phyloP scores from a whole-genome alignment of 2,329 filamentous ascomycete genomes.

The Aspergillus spinulosporus region DNA sequence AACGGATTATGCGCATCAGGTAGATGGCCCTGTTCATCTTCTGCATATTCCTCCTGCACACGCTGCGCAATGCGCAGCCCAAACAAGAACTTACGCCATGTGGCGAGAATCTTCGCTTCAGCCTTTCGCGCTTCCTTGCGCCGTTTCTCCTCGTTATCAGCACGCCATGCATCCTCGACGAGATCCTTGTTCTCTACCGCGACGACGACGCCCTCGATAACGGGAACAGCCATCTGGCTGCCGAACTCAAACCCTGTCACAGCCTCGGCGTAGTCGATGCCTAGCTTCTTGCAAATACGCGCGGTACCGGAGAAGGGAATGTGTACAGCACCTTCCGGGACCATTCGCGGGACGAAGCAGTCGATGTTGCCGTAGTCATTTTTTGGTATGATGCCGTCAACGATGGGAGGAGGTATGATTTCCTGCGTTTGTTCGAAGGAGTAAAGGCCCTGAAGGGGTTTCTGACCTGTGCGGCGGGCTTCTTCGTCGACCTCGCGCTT shows the following conservation, averaged over 20 bases:
- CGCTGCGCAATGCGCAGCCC: constrained; percentile 79
- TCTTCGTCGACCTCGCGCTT: constrained; percentile 87
- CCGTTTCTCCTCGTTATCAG: constrained; percentile 71
- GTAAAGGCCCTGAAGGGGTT: constrained; percentile 83
- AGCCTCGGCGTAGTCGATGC: constrained; percentile 88
- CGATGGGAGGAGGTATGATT: constrained; percentile 87
- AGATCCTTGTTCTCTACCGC: constrained; percentile 74
- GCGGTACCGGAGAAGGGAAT: constrained; percentile 75
- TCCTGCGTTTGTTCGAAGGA: constrained; percentile 84
- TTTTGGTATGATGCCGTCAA: constrained; percentile 83
- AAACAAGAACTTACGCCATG: constrained; percentile 86
- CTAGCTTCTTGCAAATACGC: constrained; percentile 77
- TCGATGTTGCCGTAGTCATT: constrained; percentile 97
- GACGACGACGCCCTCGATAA: constrained; percentile 86
- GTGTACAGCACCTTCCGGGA: constrained; percentile 80
- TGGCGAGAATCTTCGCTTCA: constrained; percentile 68
- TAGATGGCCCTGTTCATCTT: constrained; percentile 38
- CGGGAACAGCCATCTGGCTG: constrained; percentile 86
- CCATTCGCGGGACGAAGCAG: constrained; percentile 90
- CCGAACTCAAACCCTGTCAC: constrained; percentile 97
- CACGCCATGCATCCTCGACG: constrained; percentile 75
- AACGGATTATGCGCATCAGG: constrained; percentile 41
- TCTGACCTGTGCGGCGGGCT: constrained; percentile 75
- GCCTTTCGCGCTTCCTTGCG: constrained; percentile 83
- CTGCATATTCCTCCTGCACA: constrained; percentile 73